Conservation (phyloP, 306 rosid species). For the Morella rubra region DNA sequence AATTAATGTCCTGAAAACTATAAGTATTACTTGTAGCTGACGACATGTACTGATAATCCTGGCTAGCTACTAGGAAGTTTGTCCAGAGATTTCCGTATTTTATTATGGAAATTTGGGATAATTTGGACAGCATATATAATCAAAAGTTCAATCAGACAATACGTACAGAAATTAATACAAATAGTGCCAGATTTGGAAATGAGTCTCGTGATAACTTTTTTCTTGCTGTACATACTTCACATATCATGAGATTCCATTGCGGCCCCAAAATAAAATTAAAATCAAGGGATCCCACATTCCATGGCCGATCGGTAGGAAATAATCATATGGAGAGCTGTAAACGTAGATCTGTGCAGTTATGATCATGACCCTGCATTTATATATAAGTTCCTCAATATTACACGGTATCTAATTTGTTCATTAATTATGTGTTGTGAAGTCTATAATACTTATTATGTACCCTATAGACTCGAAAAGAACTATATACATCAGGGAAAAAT, state of each 20-base stretch:
- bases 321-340: neutral
- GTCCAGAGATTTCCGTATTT: neutral
- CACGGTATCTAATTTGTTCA: too few relatives aligned
- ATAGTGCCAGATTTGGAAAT: slow-evolving; percentile 62
- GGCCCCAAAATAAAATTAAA: neutral
- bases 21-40: neutral
- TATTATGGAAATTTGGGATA: slow-evolving; percentile 13
- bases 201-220: slow-evolving; percentile 60
- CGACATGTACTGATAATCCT: neutral
- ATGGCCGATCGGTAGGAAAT: neutral
- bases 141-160: slow-evolving; percentile 49
- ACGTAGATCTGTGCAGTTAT: too few relatives aligned
- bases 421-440: too few relatives aligned
- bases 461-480: too few relatives aligned
- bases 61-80: neutral
- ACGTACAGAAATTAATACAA: slow-evolving; percentile 39
- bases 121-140: slow-evolving; percentile 38
- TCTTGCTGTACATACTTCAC: too few relatives aligned
- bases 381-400: too few relatives aligned
- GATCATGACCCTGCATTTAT: too few relatives aligned
- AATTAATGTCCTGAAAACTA: neutral
- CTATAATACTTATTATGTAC: too few relatives aligned
- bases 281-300: neutral
- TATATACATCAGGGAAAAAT: too few relatives aligned
- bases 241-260: neutral